These are phyloP conservation scores for Dimocarpus longan DNA, from an alignment of 345 rosid genomes.

Conservation along the genomic window DNA sequence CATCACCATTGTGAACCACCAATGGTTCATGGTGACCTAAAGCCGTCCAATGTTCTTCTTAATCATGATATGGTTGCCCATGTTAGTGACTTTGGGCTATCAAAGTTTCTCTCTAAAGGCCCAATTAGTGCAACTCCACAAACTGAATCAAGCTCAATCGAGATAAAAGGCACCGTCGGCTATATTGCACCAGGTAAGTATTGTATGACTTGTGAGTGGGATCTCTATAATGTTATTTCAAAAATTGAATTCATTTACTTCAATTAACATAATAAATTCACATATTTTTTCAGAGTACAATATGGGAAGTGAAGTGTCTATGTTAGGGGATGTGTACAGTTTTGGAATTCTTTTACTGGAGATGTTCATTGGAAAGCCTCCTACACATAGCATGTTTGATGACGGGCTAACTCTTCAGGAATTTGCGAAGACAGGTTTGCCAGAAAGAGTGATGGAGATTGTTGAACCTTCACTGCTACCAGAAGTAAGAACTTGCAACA, in stretches of 20 bases:
- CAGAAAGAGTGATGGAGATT: not conserved
- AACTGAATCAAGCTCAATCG: slow-evolving; percentile 20
- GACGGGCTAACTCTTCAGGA: not conserved
- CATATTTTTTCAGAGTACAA: not conserved
- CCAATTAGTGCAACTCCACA: not conserved
- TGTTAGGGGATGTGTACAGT: not conserved
- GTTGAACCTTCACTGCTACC: not conserved
- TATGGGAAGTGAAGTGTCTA: not conserved
- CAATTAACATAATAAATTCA: not conserved
- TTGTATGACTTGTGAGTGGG: not conserved
- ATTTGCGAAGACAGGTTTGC: not conserved
- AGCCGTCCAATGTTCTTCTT: slow-evolving; percentile 29
- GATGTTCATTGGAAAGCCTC: not conserved
- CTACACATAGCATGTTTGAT: not conserved
- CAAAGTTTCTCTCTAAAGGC: slow-evolving; percentile 10
- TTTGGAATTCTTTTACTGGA: slow-evolving; percentile 3
- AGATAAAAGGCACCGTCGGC: slow-evolving; percentile 25
- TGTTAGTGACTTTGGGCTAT: slow-evolving; percentile 28
- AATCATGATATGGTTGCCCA: slow-evolving; percentile 23
- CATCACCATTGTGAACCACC: slow-evolving; percentile 23
- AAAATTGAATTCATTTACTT: not conserved
- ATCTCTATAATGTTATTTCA: not conserved
- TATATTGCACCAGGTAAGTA: slow-evolving; percentile 23
- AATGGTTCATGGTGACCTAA: slow-evolving; percentile 26
- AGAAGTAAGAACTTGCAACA: not conserved